These are phyloP conservation scores for Diaporthe vexans DNA, from an alignment of 2,329 filamentous ascomycete genomes.

Conservation along the genomic window DNA sequence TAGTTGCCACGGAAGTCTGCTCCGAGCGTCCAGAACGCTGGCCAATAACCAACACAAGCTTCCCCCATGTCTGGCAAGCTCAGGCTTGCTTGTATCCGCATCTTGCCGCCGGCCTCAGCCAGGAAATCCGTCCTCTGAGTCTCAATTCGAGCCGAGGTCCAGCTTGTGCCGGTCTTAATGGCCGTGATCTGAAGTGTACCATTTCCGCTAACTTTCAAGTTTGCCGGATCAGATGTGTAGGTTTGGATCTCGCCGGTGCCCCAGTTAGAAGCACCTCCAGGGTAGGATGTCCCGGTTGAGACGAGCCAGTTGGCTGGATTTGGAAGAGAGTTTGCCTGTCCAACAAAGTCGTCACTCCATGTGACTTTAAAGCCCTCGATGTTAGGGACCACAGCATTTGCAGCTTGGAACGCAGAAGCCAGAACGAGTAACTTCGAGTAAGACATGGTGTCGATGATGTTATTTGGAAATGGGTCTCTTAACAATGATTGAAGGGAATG, in stretches of 20 bases:
- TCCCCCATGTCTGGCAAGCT: slow-evolving; percentile 24
- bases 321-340: slow-evolving; percentile 22
- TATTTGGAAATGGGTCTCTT: background rate
- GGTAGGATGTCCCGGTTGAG: slow-evolving; percentile 15
- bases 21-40: slow-evolving; percentile 20
- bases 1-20: slow-evolving; percentile 18
- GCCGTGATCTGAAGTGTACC: slow-evolving; percentile 25
- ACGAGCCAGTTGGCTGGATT: slow-evolving; percentile 19
- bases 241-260: slow-evolving; percentile 27
- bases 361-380: slow-evolving; percentile 18
- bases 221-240: slow-evolving; percentile 24
- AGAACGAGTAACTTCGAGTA: slow-evolving; percentile 11
- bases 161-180: slow-evolving; percentile 15
- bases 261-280: slow-evolving; percentile 6
- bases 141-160: slow-evolving; percentile 24
- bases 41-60: slow-evolving; percentile 21
- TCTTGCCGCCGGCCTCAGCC: slow-evolving; percentile 3
- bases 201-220: slow-evolving; percentile 21
- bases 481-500: background rate
- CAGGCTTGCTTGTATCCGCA: slow-evolving; percentile 27
- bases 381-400: slow-evolving; percentile 10
- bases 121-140: slow-evolving; percentile 18
- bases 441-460: background rate
- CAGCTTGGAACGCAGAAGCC: background rate
- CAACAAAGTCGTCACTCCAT: slow-evolving; percentile 23